Evolutionary conservation across 176 grass and related monocot species (phyloP), one percentile per base, ranked within the genome.

Genomic region (Elaeis guineensis): DNA sequence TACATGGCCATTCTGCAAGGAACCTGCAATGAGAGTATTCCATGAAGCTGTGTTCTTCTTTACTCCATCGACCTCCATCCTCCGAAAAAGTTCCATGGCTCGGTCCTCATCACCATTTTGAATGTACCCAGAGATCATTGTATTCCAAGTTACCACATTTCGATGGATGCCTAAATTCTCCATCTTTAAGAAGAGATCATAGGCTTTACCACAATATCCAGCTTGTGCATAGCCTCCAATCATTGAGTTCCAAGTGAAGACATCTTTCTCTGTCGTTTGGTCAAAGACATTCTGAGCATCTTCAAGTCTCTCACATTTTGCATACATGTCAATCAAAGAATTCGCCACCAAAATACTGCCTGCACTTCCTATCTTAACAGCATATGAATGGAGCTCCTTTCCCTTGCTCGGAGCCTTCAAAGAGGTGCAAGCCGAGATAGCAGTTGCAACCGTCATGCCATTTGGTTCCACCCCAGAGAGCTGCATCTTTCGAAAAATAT

Each of bases 211-310:
- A 29, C 79, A 90, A 49, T 86, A 90, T 24, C 82, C 82, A 4
- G 68, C 75, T 55, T 81, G 82, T 21, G 82, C 55, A 64, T 82
- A 90, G 32, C 82, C 82, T 79, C 75, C 61, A 79, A 90, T 61
- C 79, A 90, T 86, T 63, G 87, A 90, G 76, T 90, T 90, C 87
- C 79, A 90, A 21, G 81, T 86, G 78, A 90, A 85, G 39, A 90
- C 78, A 56, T 86, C 87, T 74, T 90, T 86, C 51, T 82, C 87
- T 0, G 64, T 58, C 51, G 85, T 76, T 59, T 76, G 62, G 5
- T 77, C 75, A 66, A 90, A 90, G 29, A 90, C 63, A 60, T 28
- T 79, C 65, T 52, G 52, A 63, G 82, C 87, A 25, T 73, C 75
- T 54, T 62, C 52, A 23, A 79, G 50, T 59, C 81, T 80, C 24